phyloP scores from a whole-genome alignment of 192 early-diverging fungal genomes.

The Gamsiella multidivaricata region DNA sequence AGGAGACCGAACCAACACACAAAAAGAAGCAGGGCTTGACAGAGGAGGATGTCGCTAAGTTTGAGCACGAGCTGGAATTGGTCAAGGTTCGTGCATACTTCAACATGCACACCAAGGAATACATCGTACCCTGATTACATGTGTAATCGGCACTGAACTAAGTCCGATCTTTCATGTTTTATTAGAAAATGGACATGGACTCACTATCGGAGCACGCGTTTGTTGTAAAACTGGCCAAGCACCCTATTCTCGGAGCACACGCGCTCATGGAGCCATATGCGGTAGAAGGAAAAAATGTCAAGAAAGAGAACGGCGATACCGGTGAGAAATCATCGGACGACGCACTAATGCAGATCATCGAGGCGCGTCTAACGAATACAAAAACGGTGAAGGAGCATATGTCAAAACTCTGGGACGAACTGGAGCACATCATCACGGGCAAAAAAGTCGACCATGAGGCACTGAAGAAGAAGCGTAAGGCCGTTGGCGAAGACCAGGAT shows the following conservation, averaged over 20 bases:
- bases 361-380: constrained; percentile 33
- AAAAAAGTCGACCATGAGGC: constrained; percentile 25
- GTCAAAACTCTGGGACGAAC: constrained; percentile 41
- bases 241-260: constrained; percentile 44
- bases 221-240: constrained; percentile 29
- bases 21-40: constrained; percentile 43
- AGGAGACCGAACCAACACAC: constrained; percentile 12
- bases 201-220: constrained; percentile 40
- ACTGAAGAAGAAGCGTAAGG: constrained; percentile 43
- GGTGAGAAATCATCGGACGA: constrained; percentile 12
- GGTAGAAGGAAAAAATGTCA: not conserved
- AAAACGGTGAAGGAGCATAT: constrained; percentile 43
- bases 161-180: not conserved
- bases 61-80: constrained; percentile 34
- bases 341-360: constrained; percentile 21
- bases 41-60: constrained; percentile 37
- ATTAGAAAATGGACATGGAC: constrained; percentile 50
- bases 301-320: constrained; percentile 5
- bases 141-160: too few relatives aligned
- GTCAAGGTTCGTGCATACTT: constrained; percentile 26
- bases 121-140: too few relatives aligned
- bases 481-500: constrained; percentile 21
- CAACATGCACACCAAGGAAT: not conserved
- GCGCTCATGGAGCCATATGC: constrained; percentile 41
- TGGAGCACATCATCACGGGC: constrained; percentile 46